Evolutionary conservation across 345 rosid genomes (phyloP).

Genomic region (Murraya koenigii): DNA sequence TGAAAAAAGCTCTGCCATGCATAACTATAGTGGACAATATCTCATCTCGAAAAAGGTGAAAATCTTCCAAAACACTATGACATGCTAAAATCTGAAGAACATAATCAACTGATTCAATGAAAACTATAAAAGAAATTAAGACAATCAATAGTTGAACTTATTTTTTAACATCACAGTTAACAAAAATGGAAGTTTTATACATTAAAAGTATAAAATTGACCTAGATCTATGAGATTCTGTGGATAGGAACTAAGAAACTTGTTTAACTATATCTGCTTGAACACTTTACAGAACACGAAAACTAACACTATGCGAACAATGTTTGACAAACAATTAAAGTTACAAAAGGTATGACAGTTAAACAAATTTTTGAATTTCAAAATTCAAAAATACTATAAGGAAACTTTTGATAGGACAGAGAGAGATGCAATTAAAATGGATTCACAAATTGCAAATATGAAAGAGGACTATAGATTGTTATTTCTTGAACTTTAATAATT

Average conservation of each 20-base stretch:
- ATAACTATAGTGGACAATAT: neutral
- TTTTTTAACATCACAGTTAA: neutral
- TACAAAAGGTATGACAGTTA: neutral
- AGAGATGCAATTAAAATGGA: neutral
- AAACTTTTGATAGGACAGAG: neutral
- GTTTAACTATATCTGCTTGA: neutral
- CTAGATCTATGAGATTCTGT: neutral
- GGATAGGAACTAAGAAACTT: neutral
- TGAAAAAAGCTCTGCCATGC: neutral
- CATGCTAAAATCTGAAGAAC: neutral
- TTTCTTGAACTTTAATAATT: neutral
- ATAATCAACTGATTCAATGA: neutral
- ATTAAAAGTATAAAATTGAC: neutral
- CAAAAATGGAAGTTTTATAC: neutral
- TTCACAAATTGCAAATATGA: neutral
- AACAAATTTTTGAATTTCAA: neutral
- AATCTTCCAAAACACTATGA: neutral
- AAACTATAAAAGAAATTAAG: neutral
- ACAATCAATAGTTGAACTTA: neutral
- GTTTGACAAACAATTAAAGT: neutral
- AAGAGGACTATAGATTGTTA: neutral
- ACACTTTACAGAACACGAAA: neutral
- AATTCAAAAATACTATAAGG: neutral
- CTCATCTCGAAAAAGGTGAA: neutral
- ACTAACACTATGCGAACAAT: neutral